Evolutionary conservation across 2,329 filamentous ascomycete genomes (phyloP).

Genomic region (Trichophyton benhamiae): DNA sequence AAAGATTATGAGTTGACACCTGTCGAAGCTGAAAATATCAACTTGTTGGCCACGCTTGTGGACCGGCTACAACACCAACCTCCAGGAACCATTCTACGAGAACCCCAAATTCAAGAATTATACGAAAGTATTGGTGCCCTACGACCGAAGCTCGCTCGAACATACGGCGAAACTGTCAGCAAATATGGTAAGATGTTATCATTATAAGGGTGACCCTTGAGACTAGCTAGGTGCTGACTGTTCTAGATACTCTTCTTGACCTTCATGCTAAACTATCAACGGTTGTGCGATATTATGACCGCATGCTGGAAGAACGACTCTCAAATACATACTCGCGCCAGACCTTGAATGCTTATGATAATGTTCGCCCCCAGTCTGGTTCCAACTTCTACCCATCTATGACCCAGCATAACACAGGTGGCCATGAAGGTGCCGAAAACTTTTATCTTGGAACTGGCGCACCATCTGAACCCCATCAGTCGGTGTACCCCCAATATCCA

Average conservation of each 20-base stretch:
- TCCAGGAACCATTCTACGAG: slow-evolving; percentile 86
- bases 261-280: slow-evolving; percentile 90
- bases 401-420: slow-evolving; percentile 40
- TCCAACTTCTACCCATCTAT: slow-evolving; percentile 61
- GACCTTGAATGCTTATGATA: slow-evolving; percentile 50
- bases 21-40: slow-evolving; percentile 94
- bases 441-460: slow-evolving; percentile 8
- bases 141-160: slow-evolving; percentile 83
- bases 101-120: slow-evolving; percentile 94
- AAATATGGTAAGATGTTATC: slow-evolving; percentile 62
- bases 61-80: slow-evolving; percentile 91
- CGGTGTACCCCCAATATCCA: neutral
- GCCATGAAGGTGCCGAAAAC: slow-evolving; percentile 32
- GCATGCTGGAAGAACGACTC: slow-evolving; percentile 91
- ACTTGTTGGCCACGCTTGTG: slow-evolving; percentile 84
- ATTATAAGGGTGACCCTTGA: neutral
- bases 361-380: slow-evolving; percentile 35
- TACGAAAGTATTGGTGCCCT: slow-evolving; percentile 95
- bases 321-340: slow-evolving; percentile 87
- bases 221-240: neutral
- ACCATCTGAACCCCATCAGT: neutral
- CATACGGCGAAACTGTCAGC: slow-evolving; percentile 98
- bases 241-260: slow-evolving; percentile 74
- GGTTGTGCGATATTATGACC: slow-evolving; percentile 92
- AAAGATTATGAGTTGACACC: slow-evolving; percentile 90